Conservation (phyloP, 306 rosid species). For the Malus sieversii region DNA sequence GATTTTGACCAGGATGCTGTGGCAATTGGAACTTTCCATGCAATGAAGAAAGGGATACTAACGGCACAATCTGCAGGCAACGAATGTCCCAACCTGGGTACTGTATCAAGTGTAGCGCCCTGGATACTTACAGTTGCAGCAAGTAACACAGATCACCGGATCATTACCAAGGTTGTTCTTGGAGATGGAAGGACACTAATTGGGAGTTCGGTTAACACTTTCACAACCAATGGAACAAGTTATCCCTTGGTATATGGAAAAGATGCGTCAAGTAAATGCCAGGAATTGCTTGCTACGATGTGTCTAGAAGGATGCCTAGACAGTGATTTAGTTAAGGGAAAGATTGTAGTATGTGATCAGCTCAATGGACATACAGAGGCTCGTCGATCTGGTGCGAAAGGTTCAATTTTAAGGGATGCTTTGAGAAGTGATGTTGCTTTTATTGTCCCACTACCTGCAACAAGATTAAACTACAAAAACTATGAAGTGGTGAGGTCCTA, state of each 20-base stretch:
- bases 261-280: neutral
- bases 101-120: slow-evolving; percentile 6
- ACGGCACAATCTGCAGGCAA: neutral
- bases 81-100: neutral
- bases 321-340: slow-evolving; percentile 9
- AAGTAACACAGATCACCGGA: neutral
- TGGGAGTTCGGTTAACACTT: neutral
- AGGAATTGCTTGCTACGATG: accelerated
- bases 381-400: neutral
- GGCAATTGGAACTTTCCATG: neutral
- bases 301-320: neutral
- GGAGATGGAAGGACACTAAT: neutral
- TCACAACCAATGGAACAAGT: neutral
- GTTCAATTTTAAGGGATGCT: neutral
- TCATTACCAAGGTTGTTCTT: slow-evolving; percentile 14
- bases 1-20: neutral
- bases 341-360: slow-evolving; percentile 15
- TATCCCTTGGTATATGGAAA: neutral
- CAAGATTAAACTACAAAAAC: neutral
- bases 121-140: slow-evolving; percentile 24
- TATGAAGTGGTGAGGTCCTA: neutral
- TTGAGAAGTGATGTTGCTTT: neutral
- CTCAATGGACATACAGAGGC: neutral
- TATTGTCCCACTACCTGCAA: neutral
- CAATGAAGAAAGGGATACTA: neutral